phyloP scores from a whole-genome alignment of 228 moss, liverwort and hornwort species.

The Sphagnum magellanicum region DNA sequence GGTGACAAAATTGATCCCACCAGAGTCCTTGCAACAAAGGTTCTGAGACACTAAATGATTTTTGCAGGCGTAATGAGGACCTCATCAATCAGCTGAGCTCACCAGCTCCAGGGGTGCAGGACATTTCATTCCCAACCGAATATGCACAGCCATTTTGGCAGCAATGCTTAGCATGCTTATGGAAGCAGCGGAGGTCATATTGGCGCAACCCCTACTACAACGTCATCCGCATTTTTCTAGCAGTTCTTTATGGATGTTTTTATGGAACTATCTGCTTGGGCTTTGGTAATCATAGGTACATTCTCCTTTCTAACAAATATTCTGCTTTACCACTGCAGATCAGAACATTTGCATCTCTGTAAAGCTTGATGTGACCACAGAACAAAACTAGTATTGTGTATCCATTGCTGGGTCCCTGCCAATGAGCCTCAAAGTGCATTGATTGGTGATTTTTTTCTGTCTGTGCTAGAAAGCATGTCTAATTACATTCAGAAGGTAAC shows the following conservation, averaged over 20 bases:
- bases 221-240: slow-evolving; percentile 69
- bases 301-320: neutral
- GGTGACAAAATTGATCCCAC: too few species aligned
- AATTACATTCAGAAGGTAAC: too few species aligned
- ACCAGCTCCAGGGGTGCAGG: slow-evolving; percentile 46
- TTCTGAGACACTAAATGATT: neutral
- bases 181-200: slow-evolving; percentile 87
- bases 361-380: neutral
- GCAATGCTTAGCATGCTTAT: slow-evolving; percentile 75
- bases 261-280: slow-evolving; percentile 85
- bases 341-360: neutral
- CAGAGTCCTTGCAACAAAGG: too few species aligned
- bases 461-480: too few species aligned
- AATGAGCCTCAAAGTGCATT: too few species aligned
- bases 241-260: slow-evolving; percentile 52
- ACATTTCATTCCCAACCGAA: slow-evolving; percentile 61
- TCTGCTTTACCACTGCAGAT: neutral
- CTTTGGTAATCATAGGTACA: slow-evolving; percentile 54
- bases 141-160: slow-evolving; percentile 62
- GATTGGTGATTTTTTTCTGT: too few species aligned
- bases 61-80: slow-evolving; percentile 51
- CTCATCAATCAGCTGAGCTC: slow-evolving; percentile 64
- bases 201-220: slow-evolving; percentile 95
- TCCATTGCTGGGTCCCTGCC: neutral
- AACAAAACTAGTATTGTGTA: neutral